A percentile compares a stretch with the other conserved stretches of the same genome.
Evolutionary conservation across 2,329 filamentous ascomycete genomes (phyloP).

Genomic region (Colletotrichum sp.): DNA sequence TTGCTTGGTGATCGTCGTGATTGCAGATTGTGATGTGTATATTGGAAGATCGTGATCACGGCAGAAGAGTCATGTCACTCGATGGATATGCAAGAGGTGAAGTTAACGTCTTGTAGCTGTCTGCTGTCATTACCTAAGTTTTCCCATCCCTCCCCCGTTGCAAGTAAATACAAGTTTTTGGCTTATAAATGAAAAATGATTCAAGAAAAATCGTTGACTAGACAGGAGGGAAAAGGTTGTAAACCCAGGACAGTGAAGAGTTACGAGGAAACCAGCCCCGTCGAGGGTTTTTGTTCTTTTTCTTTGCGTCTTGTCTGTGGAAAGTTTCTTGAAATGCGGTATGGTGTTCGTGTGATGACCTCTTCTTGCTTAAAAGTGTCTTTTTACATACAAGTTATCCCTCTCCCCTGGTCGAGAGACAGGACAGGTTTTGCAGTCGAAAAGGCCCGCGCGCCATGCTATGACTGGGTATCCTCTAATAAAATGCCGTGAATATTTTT

Average conservation of each 20-base stretch:
- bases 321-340: constrained; percentile 6
- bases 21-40: not conserved
- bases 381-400: constrained; percentile 7
- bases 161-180: constrained; percentile 2
- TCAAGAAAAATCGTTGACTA: not conserved
- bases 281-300: constrained; percentile 12
- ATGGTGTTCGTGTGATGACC: not conserved
- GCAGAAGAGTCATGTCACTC: not conserved
- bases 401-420: not conserved
- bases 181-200: not conserved
- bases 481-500: constrained; percentile 17
- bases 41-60: not conserved
- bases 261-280: constrained; percentile 16
- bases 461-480: constrained; percentile 20
- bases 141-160: not conserved
- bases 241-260: constrained; percentile 2
- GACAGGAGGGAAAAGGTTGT: not conserved
- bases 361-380: not conserved
- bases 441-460: constrained; percentile 10
- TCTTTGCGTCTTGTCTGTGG: not conserved
- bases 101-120: constrained; percentile 2
- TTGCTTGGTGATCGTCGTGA: not conserved
- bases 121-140: constrained; percentile 11
- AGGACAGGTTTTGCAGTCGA: not conserved
- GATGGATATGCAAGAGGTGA: no score